These are phyloP conservation scores for Penicillium sumatraense DNA, from an alignment of 2,329 filamentous ascomycete species.

Conservation along the genomic window DNA sequence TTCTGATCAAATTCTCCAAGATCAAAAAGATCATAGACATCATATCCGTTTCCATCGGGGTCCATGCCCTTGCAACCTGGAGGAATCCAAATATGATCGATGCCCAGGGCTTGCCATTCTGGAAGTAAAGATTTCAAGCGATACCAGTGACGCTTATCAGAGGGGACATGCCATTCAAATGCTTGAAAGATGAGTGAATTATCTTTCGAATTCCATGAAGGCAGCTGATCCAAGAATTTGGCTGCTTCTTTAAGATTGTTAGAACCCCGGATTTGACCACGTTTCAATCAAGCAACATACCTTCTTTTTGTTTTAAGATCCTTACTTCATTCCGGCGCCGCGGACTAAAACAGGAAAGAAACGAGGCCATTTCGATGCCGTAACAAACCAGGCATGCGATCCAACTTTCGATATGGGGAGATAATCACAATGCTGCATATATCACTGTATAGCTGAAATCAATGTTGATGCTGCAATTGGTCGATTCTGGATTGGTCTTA, in stretches of 20 bases:
- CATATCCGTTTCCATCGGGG: conserved; percentile 68
- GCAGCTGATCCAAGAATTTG: conserved; percentile 28
- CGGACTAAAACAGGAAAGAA: conserved; percentile 11
- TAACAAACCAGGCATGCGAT: not conserved
- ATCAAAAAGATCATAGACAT: conserved; percentile 72
- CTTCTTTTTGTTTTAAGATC: conserved; percentile 12
- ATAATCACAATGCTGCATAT: not conserved
- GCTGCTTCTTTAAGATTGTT: conserved; percentile 18
- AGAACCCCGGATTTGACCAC: not conserved
- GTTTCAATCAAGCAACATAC: not conserved
- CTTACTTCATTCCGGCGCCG: conserved; percentile 7
- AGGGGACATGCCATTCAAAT: conserved; percentile 75
- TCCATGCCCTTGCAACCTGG: conserved; percentile 71
- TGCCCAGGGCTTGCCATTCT: conserved; percentile 62
- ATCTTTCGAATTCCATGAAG: conserved; percentile 39
- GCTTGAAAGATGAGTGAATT: conserved; percentile 66
- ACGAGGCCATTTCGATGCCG: conserved; percentile 5
- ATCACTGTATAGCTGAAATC: not conserved
- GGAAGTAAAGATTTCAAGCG: conserved; percentile 60
- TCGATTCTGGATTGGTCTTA: not conserved
- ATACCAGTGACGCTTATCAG: conserved; percentile 65
- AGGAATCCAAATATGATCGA: conserved; percentile 70
- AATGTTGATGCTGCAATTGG: not conserved
- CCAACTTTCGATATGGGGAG: not conserved
- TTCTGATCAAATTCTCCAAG: conserved; percentile 76